Conservation (phyloP, 2,329 filamentous ascomycete genomes). For the Pseudofabraea citricarpa region DNA sequence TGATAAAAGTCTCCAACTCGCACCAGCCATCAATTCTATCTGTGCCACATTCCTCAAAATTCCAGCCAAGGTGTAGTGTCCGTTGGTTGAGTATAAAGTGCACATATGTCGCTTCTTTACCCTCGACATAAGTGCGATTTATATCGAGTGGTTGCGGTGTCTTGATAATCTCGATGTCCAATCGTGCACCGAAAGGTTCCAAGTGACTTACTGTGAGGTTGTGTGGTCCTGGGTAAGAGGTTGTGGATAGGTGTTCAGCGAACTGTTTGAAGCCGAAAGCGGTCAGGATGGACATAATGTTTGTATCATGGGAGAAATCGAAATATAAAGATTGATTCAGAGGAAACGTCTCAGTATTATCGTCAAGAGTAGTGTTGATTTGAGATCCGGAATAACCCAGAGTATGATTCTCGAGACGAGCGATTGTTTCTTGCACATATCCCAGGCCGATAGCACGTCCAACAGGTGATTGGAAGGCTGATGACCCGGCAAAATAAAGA, state of each 20-base stretch:
- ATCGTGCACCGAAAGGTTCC: conserved; percentile 65
- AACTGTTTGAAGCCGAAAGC: conserved; percentile 73
- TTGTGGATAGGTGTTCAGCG: conserved; percentile 49
- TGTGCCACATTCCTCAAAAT: conserved; percentile 58
- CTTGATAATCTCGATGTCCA: conserved; percentile 71
- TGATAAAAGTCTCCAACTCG: conserved; percentile 63
- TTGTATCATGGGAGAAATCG: conserved; percentile 75
- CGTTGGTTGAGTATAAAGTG: conserved; percentile 73
- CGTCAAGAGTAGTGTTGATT: conserved; percentile 67
- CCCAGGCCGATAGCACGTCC: conserved; percentile 67
- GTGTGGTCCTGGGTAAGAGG: conserved; percentile 50
- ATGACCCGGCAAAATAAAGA: conserved; percentile 55
- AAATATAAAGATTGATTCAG: conserved; percentile 70
- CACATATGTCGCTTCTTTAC: conserved; percentile 59
- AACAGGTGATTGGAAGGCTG: conserved; percentile 20
- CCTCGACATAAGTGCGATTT: conserved; percentile 40
- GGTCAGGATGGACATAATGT: conserved; percentile 64
- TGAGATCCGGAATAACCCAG: conserved; percentile 53
- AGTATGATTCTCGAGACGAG: conserved; percentile 64
- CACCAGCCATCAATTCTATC: conserved; percentile 71
- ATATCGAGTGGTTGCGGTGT: conserved; percentile 54
- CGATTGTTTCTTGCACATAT: conserved; percentile 68
- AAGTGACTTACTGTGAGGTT: conserved; percentile 63
- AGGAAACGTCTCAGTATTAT: conserved; percentile 64
- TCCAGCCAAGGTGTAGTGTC: conserved; percentile 63